These are phyloP conservation scores for Leucosporidium creatinivorum DNA, from an alignment of 768 basidiomycete genomes.

Conservation along the genomic window DNA sequence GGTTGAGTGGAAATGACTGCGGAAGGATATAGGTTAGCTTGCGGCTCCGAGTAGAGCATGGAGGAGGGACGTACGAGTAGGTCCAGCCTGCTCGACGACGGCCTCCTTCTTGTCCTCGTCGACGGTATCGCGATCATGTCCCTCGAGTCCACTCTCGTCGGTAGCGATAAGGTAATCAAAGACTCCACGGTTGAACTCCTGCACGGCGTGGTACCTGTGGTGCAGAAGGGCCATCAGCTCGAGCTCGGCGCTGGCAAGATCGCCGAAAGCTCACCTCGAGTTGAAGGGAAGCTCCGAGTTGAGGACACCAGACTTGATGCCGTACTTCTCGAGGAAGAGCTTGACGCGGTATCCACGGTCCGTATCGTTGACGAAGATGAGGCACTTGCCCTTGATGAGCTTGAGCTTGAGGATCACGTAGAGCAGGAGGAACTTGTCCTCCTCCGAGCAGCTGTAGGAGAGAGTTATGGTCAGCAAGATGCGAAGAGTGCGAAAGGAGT, in stretches of 20 bases:
- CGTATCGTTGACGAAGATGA: conserved; percentile 92
- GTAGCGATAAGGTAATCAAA: conserved; percentile 99
- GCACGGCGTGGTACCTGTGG: conserved; percentile 85
- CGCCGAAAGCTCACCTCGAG: conserved; percentile 54
- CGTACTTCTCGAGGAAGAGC: conserved; percentile 96
- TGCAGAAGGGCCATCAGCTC: not conserved
- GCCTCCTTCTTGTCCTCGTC: conserved; percentile 47
- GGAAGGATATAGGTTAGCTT: not conserved
- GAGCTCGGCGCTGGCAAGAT: not conserved
- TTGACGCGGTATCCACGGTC: conserved; percentile 91
- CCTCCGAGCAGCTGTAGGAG: conserved; percentile 68
- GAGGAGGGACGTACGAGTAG: not conserved
- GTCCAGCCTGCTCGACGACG: conserved; percentile 23
- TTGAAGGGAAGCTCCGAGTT: conserved; percentile 94
- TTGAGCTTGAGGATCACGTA: conserved; percentile 95
- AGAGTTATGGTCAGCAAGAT: not conserved
- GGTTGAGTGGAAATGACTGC: conserved; percentile 36
- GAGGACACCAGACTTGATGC: conserved; percentile 88
- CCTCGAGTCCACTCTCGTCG: conserved; percentile 66
- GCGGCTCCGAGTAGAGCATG: not conserved
- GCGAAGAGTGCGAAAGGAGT: not conserved
- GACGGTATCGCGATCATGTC: conserved; percentile 50
- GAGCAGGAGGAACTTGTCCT: conserved; percentile 91
- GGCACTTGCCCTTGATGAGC: conserved; percentile 90
- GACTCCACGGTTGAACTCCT: conserved; percentile 97